phyloP scores from a whole-genome alignment of 768 basidiomycete species.

The Boletus subcaerulescens region DNA sequence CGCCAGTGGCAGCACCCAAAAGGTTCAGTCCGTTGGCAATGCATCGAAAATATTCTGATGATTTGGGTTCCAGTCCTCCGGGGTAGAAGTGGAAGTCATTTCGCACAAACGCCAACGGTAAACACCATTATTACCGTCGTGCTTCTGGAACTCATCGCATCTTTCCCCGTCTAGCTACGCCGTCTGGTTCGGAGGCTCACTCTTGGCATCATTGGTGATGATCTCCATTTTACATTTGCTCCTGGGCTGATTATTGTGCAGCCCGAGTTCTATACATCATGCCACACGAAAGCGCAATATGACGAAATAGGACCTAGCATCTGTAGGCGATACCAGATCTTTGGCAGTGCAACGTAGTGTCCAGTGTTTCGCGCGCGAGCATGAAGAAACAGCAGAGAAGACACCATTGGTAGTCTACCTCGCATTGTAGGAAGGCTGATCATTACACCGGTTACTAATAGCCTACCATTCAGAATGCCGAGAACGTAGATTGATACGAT shows the following conservation, averaged over 20 bases:
- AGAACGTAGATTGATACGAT: background rate
- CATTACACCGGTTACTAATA: background rate
- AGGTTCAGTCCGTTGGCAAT: constrained; percentile 45
- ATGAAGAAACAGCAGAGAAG: background rate
- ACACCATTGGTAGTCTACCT: background rate
- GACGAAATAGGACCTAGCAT: constrained; percentile 92
- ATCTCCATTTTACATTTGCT: background rate
- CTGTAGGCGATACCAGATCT: constrained; percentile 90
- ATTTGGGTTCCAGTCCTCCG: constrained; percentile 65
- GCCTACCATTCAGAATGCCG: constrained; percentile 6
- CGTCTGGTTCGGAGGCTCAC: constrained; percentile 97
- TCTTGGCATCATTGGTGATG: constrained; percentile 87
- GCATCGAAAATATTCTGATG: background rate
- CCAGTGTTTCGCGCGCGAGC: constrained; percentile 10
- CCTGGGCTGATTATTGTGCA: constrained; percentile 29
- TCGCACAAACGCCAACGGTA: constrained; percentile 96
- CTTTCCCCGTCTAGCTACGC: constrained; percentile 57
- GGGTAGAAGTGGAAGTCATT: constrained; percentile 97
- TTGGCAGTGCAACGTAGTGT: constrained; percentile 76
- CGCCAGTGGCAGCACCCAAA: constrained; percentile 70
- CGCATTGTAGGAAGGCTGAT: background rate
- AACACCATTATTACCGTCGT: constrained; percentile 9
- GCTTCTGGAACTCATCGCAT: constrained; percentile 5
- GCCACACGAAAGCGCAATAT: constrained; percentile 93
- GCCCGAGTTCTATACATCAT: constrained; percentile 95